phyloP scores from a whole-genome alignment of 2,329 filamentous ascomycete genomes.

The Phyllosticta citribraziliensis region DNA sequence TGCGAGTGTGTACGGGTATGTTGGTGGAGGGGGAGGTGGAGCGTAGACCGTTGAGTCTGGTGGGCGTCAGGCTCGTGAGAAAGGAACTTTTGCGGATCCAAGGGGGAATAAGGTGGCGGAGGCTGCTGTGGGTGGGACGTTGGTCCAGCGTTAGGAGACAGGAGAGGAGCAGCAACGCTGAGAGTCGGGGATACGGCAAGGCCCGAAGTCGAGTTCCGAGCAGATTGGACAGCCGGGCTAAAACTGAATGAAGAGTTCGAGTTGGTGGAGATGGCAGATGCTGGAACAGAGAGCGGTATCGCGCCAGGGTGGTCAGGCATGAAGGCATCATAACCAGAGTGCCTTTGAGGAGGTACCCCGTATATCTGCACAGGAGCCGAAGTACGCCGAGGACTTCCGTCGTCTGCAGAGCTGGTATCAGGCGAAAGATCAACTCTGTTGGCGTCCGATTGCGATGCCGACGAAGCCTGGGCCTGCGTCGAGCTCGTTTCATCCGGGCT shows the following conservation, averaged over 20 bases:
- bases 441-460: neutral
- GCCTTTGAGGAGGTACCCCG: conserved; percentile 8
- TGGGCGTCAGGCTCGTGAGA: neutral
- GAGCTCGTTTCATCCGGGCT: neutral
- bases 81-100: neutral
- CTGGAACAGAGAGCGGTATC: conserved; percentile 21
- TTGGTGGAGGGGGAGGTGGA: neutral
- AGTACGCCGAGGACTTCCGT: neutral
- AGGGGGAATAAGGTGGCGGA: neutral
- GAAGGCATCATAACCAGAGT: conserved; percentile 15
- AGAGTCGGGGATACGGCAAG: neutral
- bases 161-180: neutral
- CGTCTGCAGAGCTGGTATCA: neutral
- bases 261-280: conserved; percentile 23
- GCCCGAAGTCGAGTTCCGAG: neutral
- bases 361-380: neutral
- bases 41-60: neutral
- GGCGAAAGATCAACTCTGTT: neutral
- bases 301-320: conserved; percentile 13
- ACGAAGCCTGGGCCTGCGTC: neutral
- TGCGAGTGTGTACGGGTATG: neutral
- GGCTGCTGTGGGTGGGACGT: neutral
- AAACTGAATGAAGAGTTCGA: neutral
- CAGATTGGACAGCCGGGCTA: neutral
- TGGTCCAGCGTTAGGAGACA: neutral